Conservation (phyloP, 2,329 filamentous ascomycete genomes). For the Ceratocystiopsis sp. region DNA sequence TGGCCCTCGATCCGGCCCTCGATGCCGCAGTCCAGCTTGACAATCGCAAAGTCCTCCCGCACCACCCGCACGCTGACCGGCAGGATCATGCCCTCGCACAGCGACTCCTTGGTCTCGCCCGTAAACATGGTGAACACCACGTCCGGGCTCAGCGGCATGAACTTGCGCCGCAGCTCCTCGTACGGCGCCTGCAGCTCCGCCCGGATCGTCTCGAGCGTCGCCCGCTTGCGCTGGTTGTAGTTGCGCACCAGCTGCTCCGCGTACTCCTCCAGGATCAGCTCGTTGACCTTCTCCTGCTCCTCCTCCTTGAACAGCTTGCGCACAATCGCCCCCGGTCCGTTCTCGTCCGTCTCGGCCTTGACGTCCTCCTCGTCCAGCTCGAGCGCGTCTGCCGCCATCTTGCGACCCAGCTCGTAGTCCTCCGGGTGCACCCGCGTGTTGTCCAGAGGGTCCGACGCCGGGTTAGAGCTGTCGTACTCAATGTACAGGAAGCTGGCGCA, state of each 20-base stretch:
- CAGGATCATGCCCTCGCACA: constrained; percentile 82
- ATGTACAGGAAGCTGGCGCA: constrained; percentile 92
- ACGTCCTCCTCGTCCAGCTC: constrained; percentile 97
- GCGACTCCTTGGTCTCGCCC: constrained; percentile 70
- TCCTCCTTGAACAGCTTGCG: constrained; percentile 91
- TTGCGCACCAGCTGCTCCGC: constrained; percentile 88
- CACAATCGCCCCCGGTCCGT: constrained; percentile 77
- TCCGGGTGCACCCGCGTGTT: constrained; percentile 96
- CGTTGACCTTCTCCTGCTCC: constrained; percentile 86
- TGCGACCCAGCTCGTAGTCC: constrained; percentile 93
- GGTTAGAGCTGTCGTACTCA: constrained; percentile 67
- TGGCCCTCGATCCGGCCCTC: constrained; percentile 73
- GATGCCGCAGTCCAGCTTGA: constrained; percentile 83
- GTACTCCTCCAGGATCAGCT: constrained; percentile 90
- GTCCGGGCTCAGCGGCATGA: constrained; percentile 49
- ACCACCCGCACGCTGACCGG: constrained; percentile 77
- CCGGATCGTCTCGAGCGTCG: constrained; percentile 88
- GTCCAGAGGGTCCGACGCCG: constrained; percentile 78
- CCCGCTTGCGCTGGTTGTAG: constrained; percentile 85
- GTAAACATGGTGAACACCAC: constrained; percentile 95
- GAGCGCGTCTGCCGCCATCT: constrained; percentile 94
- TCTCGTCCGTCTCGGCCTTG: constrained; percentile 82
- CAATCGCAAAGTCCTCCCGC: constrained; percentile 84
- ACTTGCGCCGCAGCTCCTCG: constrained; percentile 78
- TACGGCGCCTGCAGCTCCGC: constrained; percentile 85